Conservation (phyloP, 345 rosid genomes). For the Melastoma malabathricum region DNA sequence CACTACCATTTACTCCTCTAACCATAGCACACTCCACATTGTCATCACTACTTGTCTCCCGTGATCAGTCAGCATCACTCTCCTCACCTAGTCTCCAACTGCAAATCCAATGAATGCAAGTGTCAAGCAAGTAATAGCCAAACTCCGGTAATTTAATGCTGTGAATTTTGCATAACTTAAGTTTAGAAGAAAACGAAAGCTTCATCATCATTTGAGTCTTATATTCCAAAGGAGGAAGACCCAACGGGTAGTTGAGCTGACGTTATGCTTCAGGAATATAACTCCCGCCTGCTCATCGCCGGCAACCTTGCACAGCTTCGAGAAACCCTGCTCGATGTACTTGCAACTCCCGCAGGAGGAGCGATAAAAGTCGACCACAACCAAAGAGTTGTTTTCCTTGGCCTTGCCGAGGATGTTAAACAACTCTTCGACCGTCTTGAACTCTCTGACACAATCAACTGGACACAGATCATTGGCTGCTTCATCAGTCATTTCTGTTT, state of each 20-base stretch:
- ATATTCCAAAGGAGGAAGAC: neutral
- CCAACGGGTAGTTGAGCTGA: constrained; percentile 15
- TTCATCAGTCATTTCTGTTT: constrained; percentile 40
- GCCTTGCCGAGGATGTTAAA: constrained; percentile 41
- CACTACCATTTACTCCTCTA: constrained; percentile 15
- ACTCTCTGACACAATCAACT: constrained; percentile 77
- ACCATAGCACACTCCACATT: constrained; percentile 62
- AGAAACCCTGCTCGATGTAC: constrained; percentile 81
- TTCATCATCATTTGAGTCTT: neutral
- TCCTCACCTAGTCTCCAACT: constrained; percentile 28
- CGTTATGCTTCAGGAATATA: constrained; percentile 88
- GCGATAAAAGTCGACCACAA: constrained; percentile 79
- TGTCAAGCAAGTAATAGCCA: too few species aligned
- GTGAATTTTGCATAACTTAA: too few species aligned
- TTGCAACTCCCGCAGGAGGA: constrained; percentile 89
- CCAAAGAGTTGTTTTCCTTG: constrained; percentile 46
- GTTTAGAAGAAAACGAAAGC: neutral
- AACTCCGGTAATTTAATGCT: too few species aligned
- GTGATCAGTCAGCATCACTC: constrained; percentile 58
- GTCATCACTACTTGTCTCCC: constrained; percentile 65
- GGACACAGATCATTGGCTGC: constrained; percentile 86
- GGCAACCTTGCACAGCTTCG: constrained; percentile 62
- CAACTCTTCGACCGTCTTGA: constrained; percentile 72
- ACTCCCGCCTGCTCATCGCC: constrained; percentile 64
- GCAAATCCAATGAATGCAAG: too few species aligned